These are phyloP conservation scores for Aspergillus ibericus DNA, from an alignment of 2,329 filamentous ascomycete genomes.

Conservation along the genomic window DNA sequence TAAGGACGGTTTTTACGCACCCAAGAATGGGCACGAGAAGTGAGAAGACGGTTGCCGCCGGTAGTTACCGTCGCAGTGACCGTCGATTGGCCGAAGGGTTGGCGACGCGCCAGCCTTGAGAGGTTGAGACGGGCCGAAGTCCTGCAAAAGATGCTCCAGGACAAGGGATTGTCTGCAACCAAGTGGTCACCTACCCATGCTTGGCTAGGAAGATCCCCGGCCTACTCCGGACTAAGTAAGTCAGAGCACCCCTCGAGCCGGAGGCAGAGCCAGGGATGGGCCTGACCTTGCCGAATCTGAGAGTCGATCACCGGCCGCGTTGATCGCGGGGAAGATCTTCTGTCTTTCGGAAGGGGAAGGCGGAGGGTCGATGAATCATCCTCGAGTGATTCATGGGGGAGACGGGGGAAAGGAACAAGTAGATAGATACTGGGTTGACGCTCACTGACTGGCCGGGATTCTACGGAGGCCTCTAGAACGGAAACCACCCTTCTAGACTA, in stretches of 20 bases:
- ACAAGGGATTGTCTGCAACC: conserved; percentile 4
- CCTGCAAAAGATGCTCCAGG: not conserved
- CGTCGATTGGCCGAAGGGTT: not conserved
- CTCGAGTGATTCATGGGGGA: not conserved
- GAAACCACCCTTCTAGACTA: not conserved
- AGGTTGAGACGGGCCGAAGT: not conserved
- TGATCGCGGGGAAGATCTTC: conserved; percentile 23
- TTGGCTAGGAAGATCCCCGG: conserved; percentile 3
- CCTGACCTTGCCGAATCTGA: conserved; percentile 4
- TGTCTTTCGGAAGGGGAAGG: conserved; percentile 1
- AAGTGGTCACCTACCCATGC: not conserved
- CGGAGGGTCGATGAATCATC: not conserved
- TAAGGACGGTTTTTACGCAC: not conserved
- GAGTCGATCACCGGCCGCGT: conserved; percentile 12
- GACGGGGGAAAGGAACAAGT: not conserved
- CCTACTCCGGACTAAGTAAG: not conserved
- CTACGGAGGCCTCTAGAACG: not conserved
- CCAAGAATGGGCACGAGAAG: not conserved
- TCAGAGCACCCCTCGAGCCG: not conserved
- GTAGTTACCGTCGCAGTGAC: conserved; percentile 2
- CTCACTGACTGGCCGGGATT: not conserved
- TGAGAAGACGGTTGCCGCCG: not conserved
- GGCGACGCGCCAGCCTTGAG: not conserved
- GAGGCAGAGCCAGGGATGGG: not conserved
- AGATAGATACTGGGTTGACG: not conserved